Evolutionary conservation across 2,329 filamentous ascomycete species (phyloP), one percentile per base, ranked within the genome.

Genomic region (Aspergillus floridensis): DNA sequence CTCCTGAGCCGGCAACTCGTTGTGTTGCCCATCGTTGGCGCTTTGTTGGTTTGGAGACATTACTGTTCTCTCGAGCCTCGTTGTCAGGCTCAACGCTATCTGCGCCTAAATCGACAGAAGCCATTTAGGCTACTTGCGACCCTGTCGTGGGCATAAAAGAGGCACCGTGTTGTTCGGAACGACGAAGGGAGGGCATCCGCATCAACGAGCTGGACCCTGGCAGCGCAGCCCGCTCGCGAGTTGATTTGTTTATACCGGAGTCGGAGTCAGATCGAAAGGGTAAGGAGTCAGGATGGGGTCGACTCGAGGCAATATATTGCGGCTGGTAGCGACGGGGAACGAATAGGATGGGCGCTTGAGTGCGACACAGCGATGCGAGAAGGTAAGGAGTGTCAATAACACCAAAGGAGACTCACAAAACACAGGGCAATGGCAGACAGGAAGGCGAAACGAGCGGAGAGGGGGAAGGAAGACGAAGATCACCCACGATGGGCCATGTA

Each of bases 1-100:
- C 91, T 73, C 88, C 90, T 72, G 87, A 85, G 69, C 90, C 86
- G 14, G 88, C 87, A 75, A 90, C 86, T 74, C 92, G 91, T 71
- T 93, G 91, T n/a, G 95, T 98, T 19, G 95, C 93, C 95, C 95
- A 98, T 86, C 95, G 85, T 76, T 95, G 88, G 72, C 93, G 85
- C 73, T 93, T 92, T 22, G 88, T 89, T 8, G 85, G 82, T 63
- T 83, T 84, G 48, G 84, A 84, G 60, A 83, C 78, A 67, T 85
- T 81, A 66, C 77, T 82, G 56, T 52, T 64, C 60, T 71, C 70
- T 41, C 62, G 67, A 49, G 72, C 58, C 21, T 71, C 69, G 56
- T 63, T 66, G 50, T 65, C 65, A 57, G 68, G 67, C 38, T 72
- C 72, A 46, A 65, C 63, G 49, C 61, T 66, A 53, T 71, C 70